Conservation (phyloP, 176 grass and related monocot genomes). For the Pontederia crassipes region DNA sequence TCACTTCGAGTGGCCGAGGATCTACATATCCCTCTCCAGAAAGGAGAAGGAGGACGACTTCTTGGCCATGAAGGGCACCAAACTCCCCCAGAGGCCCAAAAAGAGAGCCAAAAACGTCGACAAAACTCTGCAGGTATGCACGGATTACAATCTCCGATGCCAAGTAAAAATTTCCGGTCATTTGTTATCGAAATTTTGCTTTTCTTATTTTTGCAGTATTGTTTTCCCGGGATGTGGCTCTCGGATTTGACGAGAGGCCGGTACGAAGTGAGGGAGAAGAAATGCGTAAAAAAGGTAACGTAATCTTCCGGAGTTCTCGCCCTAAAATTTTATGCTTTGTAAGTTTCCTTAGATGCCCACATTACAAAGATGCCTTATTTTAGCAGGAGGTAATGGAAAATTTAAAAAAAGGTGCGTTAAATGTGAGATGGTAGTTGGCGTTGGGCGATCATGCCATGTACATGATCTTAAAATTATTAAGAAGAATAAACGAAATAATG, state of each 20-base stretch:
- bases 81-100: constrained; percentile 66
- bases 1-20: constrained; percentile 42
- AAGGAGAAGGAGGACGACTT: constrained; percentile 86
- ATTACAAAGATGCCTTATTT: too few relatives aligned
- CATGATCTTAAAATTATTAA: too few relatives aligned
- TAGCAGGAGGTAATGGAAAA: too few relatives aligned
- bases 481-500: too few relatives aligned
- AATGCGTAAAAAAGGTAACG: constrained; percentile 64
- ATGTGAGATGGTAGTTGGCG: too few relatives aligned
- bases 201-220: constrained; percentile 24
- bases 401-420: too few relatives aligned
- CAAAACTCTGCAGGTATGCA: constrained; percentile 39
- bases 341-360: too few relatives aligned
- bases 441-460: too few relatives aligned
- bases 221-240: constrained; percentile 61
- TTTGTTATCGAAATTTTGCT: not conserved
- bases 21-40: constrained; percentile 53
- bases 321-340: not conserved
- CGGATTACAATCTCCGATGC: not conserved
- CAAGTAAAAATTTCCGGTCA: not conserved
- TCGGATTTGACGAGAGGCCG: constrained; percentile 51
- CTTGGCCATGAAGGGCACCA: constrained; percentile 63
- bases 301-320: not conserved
- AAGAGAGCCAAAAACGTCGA: constrained; percentile 58
- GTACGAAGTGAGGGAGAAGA: constrained; percentile 86